phyloP scores from a whole-genome alignment of 1,284 basidiomycete genomes.

The Naganishia cerealis region DNA sequence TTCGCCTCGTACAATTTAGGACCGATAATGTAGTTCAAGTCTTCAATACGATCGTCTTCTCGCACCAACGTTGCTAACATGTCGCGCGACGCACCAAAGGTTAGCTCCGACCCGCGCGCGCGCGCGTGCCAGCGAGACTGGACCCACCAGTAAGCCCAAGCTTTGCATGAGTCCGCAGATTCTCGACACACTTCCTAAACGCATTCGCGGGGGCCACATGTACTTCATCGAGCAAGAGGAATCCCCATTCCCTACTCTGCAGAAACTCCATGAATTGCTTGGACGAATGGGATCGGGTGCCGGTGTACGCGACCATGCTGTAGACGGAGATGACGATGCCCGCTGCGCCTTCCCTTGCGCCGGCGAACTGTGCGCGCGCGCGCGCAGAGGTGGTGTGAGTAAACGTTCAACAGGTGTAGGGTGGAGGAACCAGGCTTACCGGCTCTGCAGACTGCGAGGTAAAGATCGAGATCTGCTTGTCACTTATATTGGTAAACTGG shows the following conservation, averaged over 20 bases:
- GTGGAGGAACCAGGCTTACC: slow-evolving; percentile 53
- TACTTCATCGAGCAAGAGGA: slow-evolving; percentile 91
- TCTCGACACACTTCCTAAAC: slow-evolving; percentile 92
- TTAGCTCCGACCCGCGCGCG: slow-evolving; percentile 20
- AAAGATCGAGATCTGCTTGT: slow-evolving; percentile 90
- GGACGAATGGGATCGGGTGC: slow-evolving; percentile 91
- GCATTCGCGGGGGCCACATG: slow-evolving; percentile 96
- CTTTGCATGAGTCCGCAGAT: slow-evolving; percentile 96
- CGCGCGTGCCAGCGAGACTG: neutral
- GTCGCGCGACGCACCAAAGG: neutral
- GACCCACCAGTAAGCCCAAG: slow-evolving; percentile 80
- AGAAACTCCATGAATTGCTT: slow-evolving; percentile 99
- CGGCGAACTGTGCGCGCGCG: slow-evolving; percentile 67
- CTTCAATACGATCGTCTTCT: slow-evolving; percentile 98
- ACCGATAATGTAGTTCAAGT: slow-evolving; percentile 98
- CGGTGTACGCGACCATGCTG: slow-evolving; percentile 96
- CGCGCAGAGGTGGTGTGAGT: slow-evolving; percentile 5
- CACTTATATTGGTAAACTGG: slow-evolving; percentile 94
- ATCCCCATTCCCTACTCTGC: slow-evolving; percentile 91
- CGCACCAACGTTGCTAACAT: slow-evolving; percentile 85
- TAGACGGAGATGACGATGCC: slow-evolving; percentile 97
- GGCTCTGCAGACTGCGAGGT: slow-evolving; percentile 61
- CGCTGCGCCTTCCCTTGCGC: slow-evolving; percentile 63
- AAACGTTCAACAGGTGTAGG: neutral
- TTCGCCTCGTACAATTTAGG: slow-evolving; percentile 99